A percentile compares a stretch with the other conserved stretches of the same genome.
These are phyloP conservation scores for Tolypocladium ophioglossoides DNA, from an alignment of 2,329 filamentous ascomycete genomes.

Conservation along the genomic window DNA sequence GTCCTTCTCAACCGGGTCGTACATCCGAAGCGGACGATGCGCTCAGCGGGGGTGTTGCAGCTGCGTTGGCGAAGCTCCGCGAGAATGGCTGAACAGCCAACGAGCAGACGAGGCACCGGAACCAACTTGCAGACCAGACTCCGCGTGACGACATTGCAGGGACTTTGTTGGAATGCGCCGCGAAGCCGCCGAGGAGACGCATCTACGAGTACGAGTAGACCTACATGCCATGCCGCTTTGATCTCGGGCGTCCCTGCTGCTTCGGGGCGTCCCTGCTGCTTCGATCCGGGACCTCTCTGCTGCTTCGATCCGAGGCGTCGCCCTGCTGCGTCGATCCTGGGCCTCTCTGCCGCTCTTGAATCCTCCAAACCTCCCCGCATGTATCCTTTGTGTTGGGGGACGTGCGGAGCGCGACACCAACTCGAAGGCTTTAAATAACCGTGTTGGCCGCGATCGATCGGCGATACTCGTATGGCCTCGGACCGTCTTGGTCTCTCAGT, in stretches of 20 bases:
- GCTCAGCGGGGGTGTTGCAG: constrained; percentile 47
- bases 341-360: not conserved
- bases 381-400: too few species aligned
- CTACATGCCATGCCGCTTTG: not conserved
- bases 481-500: not conserved
- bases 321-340: too few species aligned
- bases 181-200: not conserved
- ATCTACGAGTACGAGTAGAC: not conserved
- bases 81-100: constrained; percentile 20
- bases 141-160: not conserved
- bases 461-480: too few species aligned
- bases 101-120: not conserved
- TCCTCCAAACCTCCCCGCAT: not conserved
- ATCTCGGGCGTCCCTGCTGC: too few species aligned
- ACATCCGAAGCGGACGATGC: constrained; percentile 18
- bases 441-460: too few species aligned
- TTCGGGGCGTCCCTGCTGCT: too few species aligned
- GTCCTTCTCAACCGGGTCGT: constrained; percentile 5
- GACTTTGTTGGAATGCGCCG: not conserved
- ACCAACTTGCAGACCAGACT: not conserved
- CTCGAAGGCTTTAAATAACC: too few species aligned
- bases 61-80: constrained; percentile 48
- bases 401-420: not conserved
- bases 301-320: too few species aligned
- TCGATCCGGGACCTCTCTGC: too few species aligned